Evolutionary conservation across 305 asterid genomes (phyloP).

Genomic region (Withania somnifera): DNA sequence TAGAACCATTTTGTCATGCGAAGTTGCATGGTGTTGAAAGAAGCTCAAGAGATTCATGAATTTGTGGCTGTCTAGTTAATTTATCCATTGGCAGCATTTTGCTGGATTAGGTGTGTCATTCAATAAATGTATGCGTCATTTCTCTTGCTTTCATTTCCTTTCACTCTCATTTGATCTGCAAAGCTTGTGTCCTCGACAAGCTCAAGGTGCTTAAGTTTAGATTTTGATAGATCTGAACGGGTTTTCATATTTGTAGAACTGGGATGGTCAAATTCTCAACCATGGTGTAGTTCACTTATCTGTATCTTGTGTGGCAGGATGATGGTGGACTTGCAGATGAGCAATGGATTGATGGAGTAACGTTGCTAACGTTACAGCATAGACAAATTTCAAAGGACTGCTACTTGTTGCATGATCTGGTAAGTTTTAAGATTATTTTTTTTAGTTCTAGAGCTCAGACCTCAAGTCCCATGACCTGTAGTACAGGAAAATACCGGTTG

Average conservation of each 20-base stretch:
- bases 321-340: background rate
- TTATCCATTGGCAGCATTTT: background rate
- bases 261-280: background rate
- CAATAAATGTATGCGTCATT: background rate
- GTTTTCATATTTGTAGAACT: background rate
- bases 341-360: background rate
- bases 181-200: background rate
- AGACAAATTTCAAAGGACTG: background rate
- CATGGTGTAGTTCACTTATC: background rate
- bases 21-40: background rate
- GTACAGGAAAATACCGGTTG: background rate
- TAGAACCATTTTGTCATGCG: background rate
- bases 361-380: background rate
- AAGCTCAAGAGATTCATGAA: background rate
- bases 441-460: background rate
- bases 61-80: background rate
- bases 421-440: background rate
- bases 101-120: background rate
- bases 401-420: background rate
- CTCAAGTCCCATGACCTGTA: background rate
- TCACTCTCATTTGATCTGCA: background rate
- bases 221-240: background rate
- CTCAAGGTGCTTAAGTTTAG: background rate
- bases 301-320: background rate
- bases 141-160: background rate